Conservation (phyloP, 306 rosid species). For the Heteromeles arbutifolia region DNA sequence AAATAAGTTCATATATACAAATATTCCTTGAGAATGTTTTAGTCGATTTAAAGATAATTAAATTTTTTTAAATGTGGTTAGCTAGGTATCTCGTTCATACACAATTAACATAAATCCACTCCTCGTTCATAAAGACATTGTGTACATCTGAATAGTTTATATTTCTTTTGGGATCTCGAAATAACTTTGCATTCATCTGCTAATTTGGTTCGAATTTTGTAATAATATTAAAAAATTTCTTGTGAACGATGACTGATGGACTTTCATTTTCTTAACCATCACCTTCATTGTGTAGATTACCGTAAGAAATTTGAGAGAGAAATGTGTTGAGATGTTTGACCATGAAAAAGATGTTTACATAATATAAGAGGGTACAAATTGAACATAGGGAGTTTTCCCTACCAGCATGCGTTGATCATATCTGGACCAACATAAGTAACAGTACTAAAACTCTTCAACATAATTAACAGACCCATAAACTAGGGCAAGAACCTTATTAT, state of each 20-base stretch:
- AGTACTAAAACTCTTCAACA: neutral
- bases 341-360: neutral
- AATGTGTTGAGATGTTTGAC: neutral
- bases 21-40: neutral
- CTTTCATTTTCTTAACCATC: neutral
- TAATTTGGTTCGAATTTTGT: no score
- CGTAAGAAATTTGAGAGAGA: neutral
- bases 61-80: no score
- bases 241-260: no score
- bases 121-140: neutral
- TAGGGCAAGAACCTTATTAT: neutral
- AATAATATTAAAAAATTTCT: no score
- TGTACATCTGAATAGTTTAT: neutral
- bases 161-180: neutral
- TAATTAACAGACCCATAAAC: neutral
- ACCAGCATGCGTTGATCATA: neutral
- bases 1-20: no score
- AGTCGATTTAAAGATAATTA: neutral
- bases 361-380: neutral
- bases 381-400: neutral
- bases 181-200: no score
- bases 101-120: no score
- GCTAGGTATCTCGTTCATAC: neutral
- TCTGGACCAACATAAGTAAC: neutral
- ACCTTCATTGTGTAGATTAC: neutral